phyloP scores from a whole-genome alignment of 805 yeast species.

The Zygosaccharomyces kombuchaensis region DNA sequence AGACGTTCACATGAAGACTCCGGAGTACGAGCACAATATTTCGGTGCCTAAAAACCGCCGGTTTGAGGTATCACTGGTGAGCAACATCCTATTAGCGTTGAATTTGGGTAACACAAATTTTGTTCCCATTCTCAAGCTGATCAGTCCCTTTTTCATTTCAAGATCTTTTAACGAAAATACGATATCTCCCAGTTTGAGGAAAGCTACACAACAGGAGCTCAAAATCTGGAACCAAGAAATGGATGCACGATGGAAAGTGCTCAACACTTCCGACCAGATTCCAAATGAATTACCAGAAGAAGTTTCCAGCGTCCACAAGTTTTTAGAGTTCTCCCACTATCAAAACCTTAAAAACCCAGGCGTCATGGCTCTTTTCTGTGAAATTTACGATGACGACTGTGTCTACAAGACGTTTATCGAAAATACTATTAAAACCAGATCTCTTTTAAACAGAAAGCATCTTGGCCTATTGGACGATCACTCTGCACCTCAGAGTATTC shows the following conservation, averaged over 20 bases:
- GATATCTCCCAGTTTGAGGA: constrained; percentile 25
- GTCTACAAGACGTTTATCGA: constrained; percentile 28
- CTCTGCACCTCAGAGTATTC: constrained; percentile 27
- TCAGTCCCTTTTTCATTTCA: constrained; percentile 43
- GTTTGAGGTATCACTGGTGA: constrained; percentile 42
- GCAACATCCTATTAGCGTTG: constrained; percentile 44
- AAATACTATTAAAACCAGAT: constrained; percentile 25
- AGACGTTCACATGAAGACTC: constrained; percentile 22
- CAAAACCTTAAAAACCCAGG: constrained; percentile 24
- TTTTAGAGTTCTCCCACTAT: constrained; percentile 25
- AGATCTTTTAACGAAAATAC: constrained; percentile 36
- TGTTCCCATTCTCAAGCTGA: constrained; percentile 37
- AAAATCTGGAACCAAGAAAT: constrained; percentile 30
- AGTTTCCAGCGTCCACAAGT: constrained; percentile 21
- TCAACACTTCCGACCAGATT: constrained; percentile 1
- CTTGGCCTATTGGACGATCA: constrained; percentile 17
- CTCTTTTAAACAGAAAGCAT: constrained; percentile 21
- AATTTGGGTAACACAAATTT: constrained; percentile 48
- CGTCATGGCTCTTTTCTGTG: constrained; percentile 18
- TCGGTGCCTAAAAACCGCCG: constrained; percentile 35
- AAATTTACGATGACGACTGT: constrained; percentile 28
- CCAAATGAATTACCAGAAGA: constrained; percentile 19
- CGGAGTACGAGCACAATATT: constrained; percentile 26
- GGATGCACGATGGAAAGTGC: constrained; percentile 27
- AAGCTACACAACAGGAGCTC: constrained; percentile 20